Percentiles rank a stretch among this genome's conserved stretches.
These are phyloP conservation scores for Prosopis cineraria DNA, from an alignment of 306 rosid species.

Conservation along the genomic window DNA sequence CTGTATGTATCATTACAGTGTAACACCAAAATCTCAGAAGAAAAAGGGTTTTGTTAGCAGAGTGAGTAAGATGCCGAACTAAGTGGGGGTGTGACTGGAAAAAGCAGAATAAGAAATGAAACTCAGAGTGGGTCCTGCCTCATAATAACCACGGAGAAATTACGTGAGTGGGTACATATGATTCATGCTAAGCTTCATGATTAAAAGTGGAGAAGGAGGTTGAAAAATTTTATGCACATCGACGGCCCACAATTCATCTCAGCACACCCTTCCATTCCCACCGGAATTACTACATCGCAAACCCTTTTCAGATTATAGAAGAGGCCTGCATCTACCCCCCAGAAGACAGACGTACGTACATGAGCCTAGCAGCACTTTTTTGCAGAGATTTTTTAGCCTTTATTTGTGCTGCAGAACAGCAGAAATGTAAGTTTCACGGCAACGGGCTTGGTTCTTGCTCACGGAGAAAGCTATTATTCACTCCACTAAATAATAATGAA, in stretches of 20 bases:
- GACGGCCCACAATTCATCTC: background rate
- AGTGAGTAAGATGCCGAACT: background rate
- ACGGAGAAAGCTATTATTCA: background rate
- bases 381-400: constrained; percentile 6
- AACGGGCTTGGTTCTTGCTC: background rate
- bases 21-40: background rate
- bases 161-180: constrained; percentile 34
- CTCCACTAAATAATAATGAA: background rate
- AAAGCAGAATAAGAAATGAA: constrained; percentile 32
- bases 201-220: constrained; percentile 6
- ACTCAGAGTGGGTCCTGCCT: constrained; percentile 41
- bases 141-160: constrained; percentile 49
- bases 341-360: background rate
- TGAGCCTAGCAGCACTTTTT: background rate
- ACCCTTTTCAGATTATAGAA: background rate
- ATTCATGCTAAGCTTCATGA: constrained; percentile 29
- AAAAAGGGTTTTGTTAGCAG: background rate
- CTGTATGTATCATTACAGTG: background rate
- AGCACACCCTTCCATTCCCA: background rate
- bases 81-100: constrained; percentile 45
- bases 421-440: background rate
- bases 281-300: background rate
- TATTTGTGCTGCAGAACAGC: background rate
- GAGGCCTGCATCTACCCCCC: background rate
- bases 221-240: constrained; percentile 4